A percentile compares a stretch with the other conserved stretches of the same genome.
These are phyloP conservation scores for Paraphaeosphaeria sporulosa DNA, from an alignment of 2,329 filamentous ascomycete species.

Conservation along the genomic window DNA sequence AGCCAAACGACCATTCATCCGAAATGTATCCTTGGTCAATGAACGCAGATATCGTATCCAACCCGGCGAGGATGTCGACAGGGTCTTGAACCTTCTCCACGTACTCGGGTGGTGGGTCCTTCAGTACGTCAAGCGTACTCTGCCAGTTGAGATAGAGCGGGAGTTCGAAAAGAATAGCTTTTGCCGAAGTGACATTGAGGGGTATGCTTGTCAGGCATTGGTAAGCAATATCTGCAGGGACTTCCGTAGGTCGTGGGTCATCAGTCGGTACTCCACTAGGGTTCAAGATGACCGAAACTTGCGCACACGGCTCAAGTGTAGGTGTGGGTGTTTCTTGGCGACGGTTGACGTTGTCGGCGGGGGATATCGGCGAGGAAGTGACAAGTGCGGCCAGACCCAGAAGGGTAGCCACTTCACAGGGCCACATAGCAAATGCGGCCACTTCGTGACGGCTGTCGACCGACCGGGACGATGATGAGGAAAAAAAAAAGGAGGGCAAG, in stretches of 20 bases:
- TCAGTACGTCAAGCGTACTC: conserved; percentile 53
- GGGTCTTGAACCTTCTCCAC: conserved; percentile 54
- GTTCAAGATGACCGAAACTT: conserved; percentile 41
- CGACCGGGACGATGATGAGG: neutral
- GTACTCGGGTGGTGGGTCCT: conserved; percentile 56
- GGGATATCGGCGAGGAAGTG: conserved; percentile 35
- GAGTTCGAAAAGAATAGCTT: conserved; percentile 49
- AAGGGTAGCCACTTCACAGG: conserved; percentile 29
- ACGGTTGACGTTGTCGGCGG: conserved; percentile 9
- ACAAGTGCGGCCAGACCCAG: conserved; percentile 30
- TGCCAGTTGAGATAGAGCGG: conserved; percentile 57
- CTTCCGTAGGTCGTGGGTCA: conserved; percentile 26
- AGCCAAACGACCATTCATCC: conserved; percentile 56
- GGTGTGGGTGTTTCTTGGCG: conserved; percentile 19
- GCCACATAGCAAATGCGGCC: conserved; percentile 30
- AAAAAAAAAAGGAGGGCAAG: conserved; percentile 9
- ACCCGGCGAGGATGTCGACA: conserved; percentile 52
- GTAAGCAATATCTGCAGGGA: conserved; percentile 55
- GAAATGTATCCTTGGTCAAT: conserved; percentile 47
- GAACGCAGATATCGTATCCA: conserved; percentile 49
- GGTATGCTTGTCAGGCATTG: conserved; percentile 56
- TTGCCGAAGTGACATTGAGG: conserved; percentile 52
- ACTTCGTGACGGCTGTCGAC: conserved; percentile 7
- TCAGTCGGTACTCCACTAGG: neutral
- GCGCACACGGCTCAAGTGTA: conserved; percentile 36